Base-by-base conservation (phyloP, 805 yeast species). In the Candida dendrica region DNA sequence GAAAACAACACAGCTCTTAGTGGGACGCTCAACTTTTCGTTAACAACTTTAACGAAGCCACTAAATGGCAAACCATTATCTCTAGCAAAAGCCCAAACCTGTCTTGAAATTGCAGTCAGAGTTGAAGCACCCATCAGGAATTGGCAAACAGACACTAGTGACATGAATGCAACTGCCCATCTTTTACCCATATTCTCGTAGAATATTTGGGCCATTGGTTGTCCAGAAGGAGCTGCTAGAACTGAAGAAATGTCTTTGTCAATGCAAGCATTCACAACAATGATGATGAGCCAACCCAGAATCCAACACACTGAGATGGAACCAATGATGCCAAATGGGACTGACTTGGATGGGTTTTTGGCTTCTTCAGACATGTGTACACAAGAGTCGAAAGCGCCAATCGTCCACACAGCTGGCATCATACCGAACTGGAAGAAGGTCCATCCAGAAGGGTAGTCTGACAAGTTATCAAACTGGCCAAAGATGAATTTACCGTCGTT, bases 321-420 rank as follows among this genome's bases (percentile, higher is more conserved):
- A 24, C 79, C 71, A 19, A 76, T 61, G 37, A 82, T 81, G 35
- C 86, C 88, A 37, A 74, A 61, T 4, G 89, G 87, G 11, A 79
- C 80, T 11, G 84, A 77, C 39, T 66, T 66, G 5, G 77, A 63
- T 18, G 88, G 82, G 53, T 79, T 74, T 41, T 67, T 65, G 19
- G 83, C 82, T 58, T 82, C 88, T 58, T 82, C 90, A 18, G 82
- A 69, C 76, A 80, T 76, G 63, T 82, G 88, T 38, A 82, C 78
- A 51, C 82, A 77, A 7, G 84, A 74, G 57, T 82, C 88, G 56
- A 80, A 81, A 0, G 84, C 79, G 19, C 84, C 84, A 55, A 82
- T 80, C 16, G 85, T 79, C 89, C 90, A 83, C 44, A 81, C 73
- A 2, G 81, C 79, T 0, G 86, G 80, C 76, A 79, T 71, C 71